Conservation (phyloP, 1,284 basidiomycete genomes). For the Wolfiporia cocos region DNA sequence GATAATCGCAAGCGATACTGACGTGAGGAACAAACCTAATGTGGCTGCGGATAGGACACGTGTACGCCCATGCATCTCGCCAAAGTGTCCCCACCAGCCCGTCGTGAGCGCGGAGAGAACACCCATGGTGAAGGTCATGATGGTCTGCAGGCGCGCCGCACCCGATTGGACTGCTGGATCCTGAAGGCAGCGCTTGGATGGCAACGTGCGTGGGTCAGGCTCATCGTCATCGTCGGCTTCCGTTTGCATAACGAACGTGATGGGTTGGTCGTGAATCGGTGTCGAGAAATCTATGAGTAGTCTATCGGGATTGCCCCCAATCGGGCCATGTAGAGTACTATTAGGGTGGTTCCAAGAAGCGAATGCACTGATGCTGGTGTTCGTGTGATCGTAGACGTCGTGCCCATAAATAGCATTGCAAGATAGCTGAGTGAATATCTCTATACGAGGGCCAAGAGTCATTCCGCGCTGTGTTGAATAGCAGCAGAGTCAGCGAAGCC, state of each 20-base stretch:
- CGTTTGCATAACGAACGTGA: neutral
- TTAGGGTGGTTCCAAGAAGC: constrained; percentile 25
- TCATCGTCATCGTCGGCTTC: constrained; percentile 30
- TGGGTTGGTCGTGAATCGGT: neutral
- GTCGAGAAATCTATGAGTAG: constrained; percentile 7
- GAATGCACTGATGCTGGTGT: constrained; percentile 10
- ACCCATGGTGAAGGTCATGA: constrained; percentile 77
- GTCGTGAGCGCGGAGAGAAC: constrained; percentile 78
- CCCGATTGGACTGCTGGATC: constrained; percentile 63
- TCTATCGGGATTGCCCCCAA: too few relatives aligned
- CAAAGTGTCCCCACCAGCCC: constrained; percentile 83
- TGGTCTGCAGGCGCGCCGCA: constrained; percentile 63
- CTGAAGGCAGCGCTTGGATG: constrained; percentile 46
- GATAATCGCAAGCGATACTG: constrained; percentile 22
- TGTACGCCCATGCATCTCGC: constrained; percentile 75
- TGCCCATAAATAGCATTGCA: constrained; percentile 49
- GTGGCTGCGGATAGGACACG: constrained; percentile 68
- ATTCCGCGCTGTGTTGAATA: constrained; percentile 58
- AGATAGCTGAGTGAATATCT: constrained; percentile 73
- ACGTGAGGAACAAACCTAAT: constrained; percentile 74
- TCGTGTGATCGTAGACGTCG: constrained; percentile 37
- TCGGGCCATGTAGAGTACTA: too few relatives aligned
- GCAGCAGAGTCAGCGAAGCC: too few relatives aligned
- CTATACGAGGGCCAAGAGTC: constrained; percentile 70
- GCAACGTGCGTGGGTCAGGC: constrained; percentile 42